Base-by-base conservation (phyloP, 352 stramenopile species). In the Pythium phragmitis region DNA sequence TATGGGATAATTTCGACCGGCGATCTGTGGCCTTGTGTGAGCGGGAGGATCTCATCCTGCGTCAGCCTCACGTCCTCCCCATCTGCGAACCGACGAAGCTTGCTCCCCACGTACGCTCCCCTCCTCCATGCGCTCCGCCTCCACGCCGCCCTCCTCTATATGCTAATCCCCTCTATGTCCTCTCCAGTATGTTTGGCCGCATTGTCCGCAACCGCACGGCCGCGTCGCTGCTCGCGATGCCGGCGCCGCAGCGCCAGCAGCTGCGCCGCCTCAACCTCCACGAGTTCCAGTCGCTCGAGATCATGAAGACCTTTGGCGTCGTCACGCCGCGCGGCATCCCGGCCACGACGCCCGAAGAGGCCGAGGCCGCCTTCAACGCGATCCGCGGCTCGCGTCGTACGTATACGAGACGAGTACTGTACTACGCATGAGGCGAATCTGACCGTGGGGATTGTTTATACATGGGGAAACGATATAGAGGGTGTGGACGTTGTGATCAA, bases 401-500 rank as follows among this genome's bases (percentile, higher is more conserved):
- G 78, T 67, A n/a, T 46, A n/a, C 6, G 8, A n/a, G 12, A 19
- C 39, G 8, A 16, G 5, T 39, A 39, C 34, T 36, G 23, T 34
- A 14, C 37, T 28, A 48, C 1, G 41, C 12, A 48, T 6, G 30
- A 58, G 36, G 12, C 33, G 42, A 62, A 54, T 62, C 56, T 62
- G 30, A 46, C n/a, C 60, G 7, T 39, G n/a, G n/a, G n/a, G n/a
- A n/a, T 36, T 36, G 33, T 36, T 36, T 36, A 19, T 48, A 3
- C 48, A 23, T 21, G 13, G 55, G 14, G 55, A 21, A n/a, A 57
- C 12, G 17, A 12, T 61, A 26, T 60, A 91, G 82, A 78, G 28
- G 75, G 74, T 23, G 89, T 92, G 47, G 94, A 98, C 66, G 90
- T 98, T 28, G 95, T 98, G 65, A 98, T 98, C 80, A 97, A 97